phyloP scores from a whole-genome alignment of 257 asterid species.

The Anisodus acutangulus region DNA sequence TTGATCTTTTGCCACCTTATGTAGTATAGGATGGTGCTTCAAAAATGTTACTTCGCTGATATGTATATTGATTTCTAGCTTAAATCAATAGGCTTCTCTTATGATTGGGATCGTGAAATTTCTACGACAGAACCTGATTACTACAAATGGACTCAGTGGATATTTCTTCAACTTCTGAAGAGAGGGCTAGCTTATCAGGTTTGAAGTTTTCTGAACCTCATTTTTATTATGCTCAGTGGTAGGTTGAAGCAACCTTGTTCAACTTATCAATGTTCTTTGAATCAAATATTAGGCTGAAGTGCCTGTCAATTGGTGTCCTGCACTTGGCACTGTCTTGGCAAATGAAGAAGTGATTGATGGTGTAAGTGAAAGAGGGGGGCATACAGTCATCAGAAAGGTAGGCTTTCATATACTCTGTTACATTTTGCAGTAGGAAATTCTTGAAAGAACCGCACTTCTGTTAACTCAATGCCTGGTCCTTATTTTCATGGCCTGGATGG shows the following conservation, averaged over 20 bases:
- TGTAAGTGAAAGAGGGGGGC: conserved; percentile 99
- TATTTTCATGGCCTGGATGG: conserved; percentile 64
- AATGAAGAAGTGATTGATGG: conserved; percentile 99
- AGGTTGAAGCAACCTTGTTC: not conserved
- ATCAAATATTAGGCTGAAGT: conserved; percentile 80
- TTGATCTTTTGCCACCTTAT: not conserved
- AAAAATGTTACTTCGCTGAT: conserved; percentile 38
- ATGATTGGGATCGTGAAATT: conserved; percentile 98
- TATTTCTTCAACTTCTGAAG: conserved; percentile 94
- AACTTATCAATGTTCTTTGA: conserved; percentile 27
- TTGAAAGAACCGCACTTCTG: not conserved
- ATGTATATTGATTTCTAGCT: conserved; percentile 60
- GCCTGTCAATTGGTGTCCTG: conserved; percentile 99
- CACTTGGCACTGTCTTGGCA: conserved; percentile 97
- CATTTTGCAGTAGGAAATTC: conserved; percentile 26
- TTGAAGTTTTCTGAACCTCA: not conserved
- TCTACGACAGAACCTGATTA: conserved; percentile 96
- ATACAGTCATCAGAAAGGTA: conserved; percentile 94
- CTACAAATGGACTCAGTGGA: conserved; percentile 99
- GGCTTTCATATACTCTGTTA: conserved; percentile 30
- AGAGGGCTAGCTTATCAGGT: conserved; percentile 98
- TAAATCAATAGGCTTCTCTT: conserved; percentile 88
- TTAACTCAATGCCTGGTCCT: conserved; percentile 26
- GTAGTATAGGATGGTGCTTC: not conserved
- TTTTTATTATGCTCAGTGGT: not conserved